Conservation (phyloP, 2,329 filamentous ascomycete species). For the Graphilbum fragrans region DNA sequence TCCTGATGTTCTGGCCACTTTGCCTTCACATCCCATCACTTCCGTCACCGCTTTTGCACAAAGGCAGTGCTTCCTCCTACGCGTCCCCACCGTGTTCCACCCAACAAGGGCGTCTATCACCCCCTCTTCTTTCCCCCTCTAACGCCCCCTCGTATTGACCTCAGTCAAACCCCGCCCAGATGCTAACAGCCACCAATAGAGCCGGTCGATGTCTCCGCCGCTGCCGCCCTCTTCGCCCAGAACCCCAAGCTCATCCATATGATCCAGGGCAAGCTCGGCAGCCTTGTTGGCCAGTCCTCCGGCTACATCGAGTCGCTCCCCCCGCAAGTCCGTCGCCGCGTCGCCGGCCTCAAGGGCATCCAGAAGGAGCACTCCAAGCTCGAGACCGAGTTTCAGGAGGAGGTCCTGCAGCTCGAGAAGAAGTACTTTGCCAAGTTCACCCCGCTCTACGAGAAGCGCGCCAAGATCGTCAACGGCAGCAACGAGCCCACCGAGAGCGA, state of each 20-base stretch:
- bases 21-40: not conserved
- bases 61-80: not conserved
- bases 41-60: not conserved
- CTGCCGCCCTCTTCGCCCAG: conserved; percentile 86
- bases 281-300: conserved; percentile 86
- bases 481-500: conserved; percentile 79
- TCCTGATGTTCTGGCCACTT: not conserved
- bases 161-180: too few species aligned
- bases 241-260: conserved; percentile 92
- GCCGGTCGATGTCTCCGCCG: conserved; percentile 76
- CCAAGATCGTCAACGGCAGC: conserved; percentile 80
- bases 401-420: conserved; percentile 96
- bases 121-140: not conserved
- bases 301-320: conserved; percentile 97
- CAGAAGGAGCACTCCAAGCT: conserved; percentile 98
- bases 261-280: conserved; percentile 93
- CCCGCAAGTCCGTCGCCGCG: conserved; percentile 76
- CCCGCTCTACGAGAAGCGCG: conserved; percentile 89
- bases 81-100: not conserved
- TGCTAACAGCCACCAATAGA: conserved; percentile 44
- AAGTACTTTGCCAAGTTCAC: conserved; percentile 99
- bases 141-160: not conserved
- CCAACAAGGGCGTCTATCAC: too few species aligned
- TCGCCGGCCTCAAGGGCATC: conserved; percentile 91
- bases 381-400: conserved; percentile 96